phyloP scores from a whole-genome alignment of 306 rosid genomes.

The Argentina anserina region DNA sequence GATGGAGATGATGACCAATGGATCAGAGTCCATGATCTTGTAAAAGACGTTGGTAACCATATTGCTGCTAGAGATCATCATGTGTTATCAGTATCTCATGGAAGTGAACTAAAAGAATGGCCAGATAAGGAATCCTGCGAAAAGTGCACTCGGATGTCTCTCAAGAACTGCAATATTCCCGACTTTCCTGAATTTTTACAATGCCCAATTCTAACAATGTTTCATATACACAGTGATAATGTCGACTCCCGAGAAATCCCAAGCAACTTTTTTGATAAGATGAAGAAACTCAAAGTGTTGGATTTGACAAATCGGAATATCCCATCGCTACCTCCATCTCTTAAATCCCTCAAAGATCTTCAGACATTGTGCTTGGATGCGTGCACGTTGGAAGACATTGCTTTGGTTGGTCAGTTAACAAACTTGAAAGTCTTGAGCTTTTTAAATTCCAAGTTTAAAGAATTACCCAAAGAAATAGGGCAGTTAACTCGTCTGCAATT shows the following conservation, averaged over 20 bases:
- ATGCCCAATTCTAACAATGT: neutral
- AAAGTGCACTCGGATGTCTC: constrained; percentile 17
- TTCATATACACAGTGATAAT: too few relatives aligned
- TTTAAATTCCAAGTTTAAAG: constrained; percentile 18
- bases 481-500: constrained; percentile 28
- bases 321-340: constrained; percentile 8
- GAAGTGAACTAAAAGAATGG: constrained; percentile 12
- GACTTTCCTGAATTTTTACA: constrained; percentile 9
- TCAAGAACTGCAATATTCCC: neutral
- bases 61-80: neutral
- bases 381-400: constrained; percentile 17
- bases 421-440: constrained; percentile 43
- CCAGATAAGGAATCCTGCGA: neutral
- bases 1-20: neutral
- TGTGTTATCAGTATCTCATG: constrained; percentile 13
- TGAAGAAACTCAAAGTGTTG: constrained; percentile 18
- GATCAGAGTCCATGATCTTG: constrained; percentile 23
- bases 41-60: constrained; percentile 11
- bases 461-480: constrained; percentile 28
- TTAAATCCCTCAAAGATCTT: constrained; percentile 3
- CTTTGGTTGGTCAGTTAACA: constrained; percentile 30
- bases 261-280: constrained; percentile 7
- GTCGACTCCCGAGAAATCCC: constrained; percentile 17
- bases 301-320: neutral
- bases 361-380: constrained; percentile 31